Evolutionary conservation across 495 filamentous ascomycete species (phyloP), one percentile per base, ranked within the genome.

Genomic region (Cladorrhinum samala): DNA sequence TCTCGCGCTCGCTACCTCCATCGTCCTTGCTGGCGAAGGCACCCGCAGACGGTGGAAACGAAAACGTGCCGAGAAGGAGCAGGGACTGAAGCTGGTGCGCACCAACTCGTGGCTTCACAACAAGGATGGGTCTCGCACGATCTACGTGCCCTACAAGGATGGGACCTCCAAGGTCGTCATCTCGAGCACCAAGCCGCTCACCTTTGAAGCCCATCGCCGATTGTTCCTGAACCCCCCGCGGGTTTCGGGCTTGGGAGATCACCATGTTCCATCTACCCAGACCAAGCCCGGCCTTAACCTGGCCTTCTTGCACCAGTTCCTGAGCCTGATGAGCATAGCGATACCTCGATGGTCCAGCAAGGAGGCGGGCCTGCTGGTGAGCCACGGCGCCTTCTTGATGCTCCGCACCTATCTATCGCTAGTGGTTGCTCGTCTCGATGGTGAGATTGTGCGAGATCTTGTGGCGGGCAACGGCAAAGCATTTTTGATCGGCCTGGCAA

Each of bases 271-370:
- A 3, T 88, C 94, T 5, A 78, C 87, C 5, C 85, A 93, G 58
- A 88, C 89, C 2, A 97, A 95, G 66, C 91, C 94, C 1, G 94
- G 94, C 3, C 72, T 99, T 46, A 99, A 99, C 66, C 77, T 97
- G 42, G 94, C 94, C n/a, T 99, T 99, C 65, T 71, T 99, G 19
- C 93, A 99, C 66, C 94, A 99, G 70, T 95, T 97, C 60, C 77
- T 96, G 42, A 95, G 91, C 62, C 74, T 99, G 42, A 77, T 96
- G 63, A 96, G 86, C 70, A 97, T 99, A 60, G 95, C 96, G 92
- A 87, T 97, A 54, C 94, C 94, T 8, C 74, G 91, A 58, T 95
- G 90, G 89, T 83, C 83, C 21, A 91, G 89, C 70, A 97, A 97
- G 67, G 94, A 97, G 73, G 90, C 90, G 1, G 91, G 89, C 2